Conservation (phyloP, 345 rosid genomes). For the Balakata baccata region DNA sequence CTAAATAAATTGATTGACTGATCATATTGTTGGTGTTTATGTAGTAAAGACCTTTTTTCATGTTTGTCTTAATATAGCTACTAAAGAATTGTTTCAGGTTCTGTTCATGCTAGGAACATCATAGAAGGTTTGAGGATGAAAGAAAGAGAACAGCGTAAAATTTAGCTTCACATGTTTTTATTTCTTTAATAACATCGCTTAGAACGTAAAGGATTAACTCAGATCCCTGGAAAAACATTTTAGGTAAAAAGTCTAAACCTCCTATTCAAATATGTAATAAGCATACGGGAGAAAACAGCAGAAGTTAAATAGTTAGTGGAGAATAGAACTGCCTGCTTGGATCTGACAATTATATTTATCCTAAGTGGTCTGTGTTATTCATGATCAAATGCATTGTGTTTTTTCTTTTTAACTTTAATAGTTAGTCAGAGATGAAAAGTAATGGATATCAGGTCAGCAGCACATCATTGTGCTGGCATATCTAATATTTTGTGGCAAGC, state of each 20-base stretch:
- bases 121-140: too few relatives aligned
- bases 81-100: too few relatives aligned
- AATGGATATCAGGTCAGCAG: background rate
- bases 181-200: too few relatives aligned
- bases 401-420: background rate
- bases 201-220: background rate
- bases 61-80: too few relatives aligned
- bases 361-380: background rate
- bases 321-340: background rate
- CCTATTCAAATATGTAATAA: background rate
- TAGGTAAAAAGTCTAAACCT: slow-evolving; percentile 1
- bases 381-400: background rate
- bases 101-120: too few relatives aligned
- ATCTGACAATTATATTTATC: background rate
- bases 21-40: too few relatives aligned
- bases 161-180: too few relatives aligned
- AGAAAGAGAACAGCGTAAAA: too few relatives aligned
- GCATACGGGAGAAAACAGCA: background rate
- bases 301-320: background rate
- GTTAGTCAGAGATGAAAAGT: background rate
- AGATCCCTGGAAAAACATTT: background rate
- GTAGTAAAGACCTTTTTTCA: too few relatives aligned
- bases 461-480: background rate
- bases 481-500: too few relatives aligned
- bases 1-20: too few relatives aligned